Conservation (phyloP, 2,329 filamentous ascomycete species). For the Epichloe bromicola region DNA sequence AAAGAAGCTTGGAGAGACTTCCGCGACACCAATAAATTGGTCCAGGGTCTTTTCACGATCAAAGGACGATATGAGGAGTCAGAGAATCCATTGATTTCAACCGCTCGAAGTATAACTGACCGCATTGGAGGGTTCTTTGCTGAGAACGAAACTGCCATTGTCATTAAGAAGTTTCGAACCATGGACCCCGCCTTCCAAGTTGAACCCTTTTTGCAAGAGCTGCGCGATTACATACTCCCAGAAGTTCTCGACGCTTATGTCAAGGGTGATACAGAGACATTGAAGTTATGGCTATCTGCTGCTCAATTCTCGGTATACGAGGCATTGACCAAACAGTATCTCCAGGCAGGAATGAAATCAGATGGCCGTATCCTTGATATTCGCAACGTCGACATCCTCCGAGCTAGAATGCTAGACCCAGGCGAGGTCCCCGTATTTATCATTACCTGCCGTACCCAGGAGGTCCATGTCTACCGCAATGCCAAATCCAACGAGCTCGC, state of each 20-base stretch:
- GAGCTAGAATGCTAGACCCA: slow-evolving; percentile 68
- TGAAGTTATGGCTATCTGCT: slow-evolving; percentile 91
- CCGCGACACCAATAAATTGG: slow-evolving; percentile 75
- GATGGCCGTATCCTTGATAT: slow-evolving; percentile 95
- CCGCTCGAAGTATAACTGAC: slow-evolving; percentile 87
- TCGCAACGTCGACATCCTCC: slow-evolving; percentile 77
- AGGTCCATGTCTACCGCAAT: slow-evolving; percentile 94
- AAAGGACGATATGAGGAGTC: slow-evolving; percentile 88
- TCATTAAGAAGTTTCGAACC: slow-evolving; percentile 93
- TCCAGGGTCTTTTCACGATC: slow-evolving; percentile 78
- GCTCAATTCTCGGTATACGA: slow-evolving; percentile 95
- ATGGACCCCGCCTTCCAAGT: slow-evolving; percentile 94
- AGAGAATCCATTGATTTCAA: slow-evolving; percentile 88
- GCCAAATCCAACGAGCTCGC: slow-evolving; percentile 80
- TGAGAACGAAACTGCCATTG: slow-evolving; percentile 93
- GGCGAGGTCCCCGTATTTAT: slow-evolving; percentile 93
- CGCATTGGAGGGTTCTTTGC: slow-evolving; percentile 91
- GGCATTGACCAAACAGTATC: slow-evolving; percentile 93
- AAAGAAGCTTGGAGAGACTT: slow-evolving; percentile 98
- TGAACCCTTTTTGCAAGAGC: slow-evolving; percentile 86
- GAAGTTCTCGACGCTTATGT: slow-evolving; percentile 97
- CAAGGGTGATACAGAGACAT: slow-evolving; percentile 80
- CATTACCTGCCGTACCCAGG: slow-evolving; percentile 89
- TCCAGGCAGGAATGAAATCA: slow-evolving; percentile 81
- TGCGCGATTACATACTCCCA: slow-evolving; percentile 94